These are phyloP conservation scores for Fusarium albidum DNA, from an alignment of 2,329 filamentous ascomycete species.

Conservation along the genomic window DNA sequence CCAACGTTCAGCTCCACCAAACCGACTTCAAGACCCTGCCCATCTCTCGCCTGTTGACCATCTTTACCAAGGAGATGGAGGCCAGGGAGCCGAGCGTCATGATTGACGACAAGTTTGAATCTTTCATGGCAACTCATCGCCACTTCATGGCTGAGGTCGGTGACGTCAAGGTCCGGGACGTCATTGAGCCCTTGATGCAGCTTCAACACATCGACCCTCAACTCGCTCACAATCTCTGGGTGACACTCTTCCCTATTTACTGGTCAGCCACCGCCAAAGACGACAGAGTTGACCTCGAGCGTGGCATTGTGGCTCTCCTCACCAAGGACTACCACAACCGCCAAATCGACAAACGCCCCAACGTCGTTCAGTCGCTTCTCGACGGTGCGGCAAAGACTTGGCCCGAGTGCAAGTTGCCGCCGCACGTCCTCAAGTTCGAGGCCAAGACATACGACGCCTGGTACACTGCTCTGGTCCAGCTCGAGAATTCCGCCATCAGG, in stretches of 20 bases:
- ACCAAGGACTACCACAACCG: slow-evolving; percentile 96
- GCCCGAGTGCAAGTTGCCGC: slow-evolving; percentile 90
- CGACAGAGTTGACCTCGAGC: slow-evolving; percentile 88
- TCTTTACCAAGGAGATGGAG: slow-evolving; percentile 82
- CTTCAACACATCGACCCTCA: slow-evolving; percentile 88
- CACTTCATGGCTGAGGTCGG: slow-evolving; percentile 85
- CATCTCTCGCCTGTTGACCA: slow-evolving; percentile 75
- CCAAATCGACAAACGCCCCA: slow-evolving; percentile 93
- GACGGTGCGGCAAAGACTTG: slow-evolving; percentile 85
- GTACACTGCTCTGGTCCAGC: slow-evolving; percentile 92
- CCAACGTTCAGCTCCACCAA: slow-evolving; percentile 77
- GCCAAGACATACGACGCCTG: slow-evolving; percentile 95
- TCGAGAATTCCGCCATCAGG: slow-evolving; percentile 87
- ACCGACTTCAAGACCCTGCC: slow-evolving; percentile 86
- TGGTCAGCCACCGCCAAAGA: slow-evolving; percentile 91
- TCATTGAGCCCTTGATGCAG: slow-evolving; percentile 89
- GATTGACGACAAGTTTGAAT: slow-evolving; percentile 83
- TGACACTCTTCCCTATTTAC: slow-evolving; percentile 87
- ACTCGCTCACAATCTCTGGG: slow-evolving; percentile 89
- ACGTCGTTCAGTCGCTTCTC: slow-evolving; percentile 91
- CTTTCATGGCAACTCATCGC: slow-evolving; percentile 78
- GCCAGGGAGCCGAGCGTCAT: slow-evolving; percentile 70
- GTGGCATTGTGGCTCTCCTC: slow-evolving; percentile 86
- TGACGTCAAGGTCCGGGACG: slow-evolving; percentile 85
- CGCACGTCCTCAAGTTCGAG: slow-evolving; percentile 94